phyloP scores from a whole-genome alignment of 805 yeast genomes.

The Candida pseudofarinosa region DNA sequence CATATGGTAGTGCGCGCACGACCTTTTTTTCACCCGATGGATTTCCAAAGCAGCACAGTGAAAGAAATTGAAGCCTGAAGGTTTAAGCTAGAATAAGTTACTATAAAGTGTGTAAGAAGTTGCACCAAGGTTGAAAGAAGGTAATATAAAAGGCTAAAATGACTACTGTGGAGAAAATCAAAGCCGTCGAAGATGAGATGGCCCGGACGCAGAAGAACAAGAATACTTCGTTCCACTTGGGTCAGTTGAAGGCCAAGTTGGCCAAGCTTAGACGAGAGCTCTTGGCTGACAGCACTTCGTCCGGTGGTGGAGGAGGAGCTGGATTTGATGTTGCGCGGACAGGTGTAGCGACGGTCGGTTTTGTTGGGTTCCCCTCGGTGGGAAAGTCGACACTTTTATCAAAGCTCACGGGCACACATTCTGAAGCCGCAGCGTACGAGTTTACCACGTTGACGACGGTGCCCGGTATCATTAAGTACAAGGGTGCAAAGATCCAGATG shows the following conservation, averaged over 20 bases:
- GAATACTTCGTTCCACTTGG: conserved; percentile 96
- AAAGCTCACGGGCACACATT: conserved; percentile 90
- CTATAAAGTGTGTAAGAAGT: not conserved
- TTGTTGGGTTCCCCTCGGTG: conserved; percentile 97
- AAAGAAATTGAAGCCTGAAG: not conserved
- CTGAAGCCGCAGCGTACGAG: conserved; percentile 97
- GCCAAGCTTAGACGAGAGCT: conserved; percentile 94
- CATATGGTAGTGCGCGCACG: conserved; percentile 12
- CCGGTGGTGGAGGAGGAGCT: conserved; percentile 82
- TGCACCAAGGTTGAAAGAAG: not conserved
- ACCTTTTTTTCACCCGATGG: conserved; percentile 8
- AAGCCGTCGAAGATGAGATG: conserved; percentile 96
- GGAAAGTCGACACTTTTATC: conserved; percentile 83
- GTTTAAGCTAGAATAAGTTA: not conserved
- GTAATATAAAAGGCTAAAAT: conserved; percentile 10
- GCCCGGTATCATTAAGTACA: conserved; percentile 92
- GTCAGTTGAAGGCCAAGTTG: conserved; percentile 92
- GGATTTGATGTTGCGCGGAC: conserved; percentile 99
- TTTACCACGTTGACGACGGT: conserved; percentile 97
- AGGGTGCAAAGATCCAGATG: conserved; percentile 98
- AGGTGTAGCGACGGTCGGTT: conserved; percentile 96
- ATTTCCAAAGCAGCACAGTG: not conserved
- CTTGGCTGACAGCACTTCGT: conserved; percentile 54
- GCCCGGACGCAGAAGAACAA: conserved; percentile 96
- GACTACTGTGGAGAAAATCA: conserved; percentile 58